Evolutionary conservation across 352 stramenopile species (phyloP).

Genomic region (Phytophthora sojae): DNA sequence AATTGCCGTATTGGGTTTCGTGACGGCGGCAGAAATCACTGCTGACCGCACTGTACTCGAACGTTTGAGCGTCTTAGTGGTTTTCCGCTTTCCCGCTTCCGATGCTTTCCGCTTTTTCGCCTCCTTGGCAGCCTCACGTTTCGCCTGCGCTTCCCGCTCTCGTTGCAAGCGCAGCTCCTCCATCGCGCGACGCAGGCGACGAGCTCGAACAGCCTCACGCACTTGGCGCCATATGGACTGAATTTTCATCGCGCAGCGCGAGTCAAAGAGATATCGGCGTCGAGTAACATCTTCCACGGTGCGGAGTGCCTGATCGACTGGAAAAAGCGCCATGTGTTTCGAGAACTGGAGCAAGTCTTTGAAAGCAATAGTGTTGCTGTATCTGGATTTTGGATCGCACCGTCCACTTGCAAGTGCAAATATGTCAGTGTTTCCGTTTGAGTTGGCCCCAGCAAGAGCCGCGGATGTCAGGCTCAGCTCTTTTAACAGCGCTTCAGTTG

Average conservation of each 20-base stretch:
- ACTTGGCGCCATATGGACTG: constrained; percentile 68
- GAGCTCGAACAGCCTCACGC: constrained; percentile 45
- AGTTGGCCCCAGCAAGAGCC: constrained; percentile 4
- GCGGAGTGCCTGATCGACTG: constrained; percentile 70
- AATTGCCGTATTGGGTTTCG: constrained; percentile 3
- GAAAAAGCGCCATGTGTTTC: constrained; percentile 73
- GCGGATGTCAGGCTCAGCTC: constrained; percentile 42
- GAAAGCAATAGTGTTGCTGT: constrained; percentile 54
- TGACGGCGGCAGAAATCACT: constrained; percentile 15
- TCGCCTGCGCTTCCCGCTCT: constrained; percentile 49
- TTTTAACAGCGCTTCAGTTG: constrained; percentile 57
- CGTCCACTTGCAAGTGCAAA: constrained; percentile 43
- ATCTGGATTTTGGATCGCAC: constrained; percentile 23
- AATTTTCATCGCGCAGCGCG: constrained; percentile 65
- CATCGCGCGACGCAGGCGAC: constrained; percentile 52
- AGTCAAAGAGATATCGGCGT: constrained; percentile 57
- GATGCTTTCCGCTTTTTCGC: constrained; percentile 32
- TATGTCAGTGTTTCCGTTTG: constrained; percentile 36
- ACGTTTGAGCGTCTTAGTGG: constrained; percentile 26
- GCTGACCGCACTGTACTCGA: constrained; percentile 21
- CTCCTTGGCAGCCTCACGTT: constrained; percentile 34
- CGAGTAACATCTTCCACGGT: constrained; percentile 61
- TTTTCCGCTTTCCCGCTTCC: constrained; percentile 30
- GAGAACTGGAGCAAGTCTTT: constrained; percentile 68
- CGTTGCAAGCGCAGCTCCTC: constrained; percentile 54